Base-by-base conservation (phyloP, 1,284 basidiomycete species). In the Pascua sp. region DNA sequence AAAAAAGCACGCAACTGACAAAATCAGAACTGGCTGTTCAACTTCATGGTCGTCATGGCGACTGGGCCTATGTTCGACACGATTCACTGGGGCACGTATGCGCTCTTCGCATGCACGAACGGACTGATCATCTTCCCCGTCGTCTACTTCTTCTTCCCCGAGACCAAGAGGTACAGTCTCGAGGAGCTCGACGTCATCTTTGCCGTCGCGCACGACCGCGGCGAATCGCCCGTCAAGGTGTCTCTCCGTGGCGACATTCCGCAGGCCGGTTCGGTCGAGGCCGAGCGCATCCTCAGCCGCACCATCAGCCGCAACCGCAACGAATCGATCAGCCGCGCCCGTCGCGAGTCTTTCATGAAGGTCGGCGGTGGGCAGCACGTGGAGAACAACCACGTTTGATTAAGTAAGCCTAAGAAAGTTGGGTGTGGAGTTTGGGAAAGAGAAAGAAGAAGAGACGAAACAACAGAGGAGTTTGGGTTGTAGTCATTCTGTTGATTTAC, bases 21-120 rank as follows among this genome's bases (percentile, higher is more conserved):
- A 7, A 7, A 32, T 3, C 36, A 32, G 24, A 87, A 74, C 63
- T 79, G 78, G 78, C 44, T 70, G 32, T 71, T 67, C 58, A 71
- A 68, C 59, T 67, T 67, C 41, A 57, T 59, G 47, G 63, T 71
- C 17, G 73, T 72, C 47, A 70, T 71, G 64, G 67, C 66, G 18
- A 73, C 70, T 0, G 70, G 70, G 2, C 63, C 70, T 11, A 67
- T 71, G 63, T 72, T 77, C 58, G 65, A 64, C 42, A 61, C 54
- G 46, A 75, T 75, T 59, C 53, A 65, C 9, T 71, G 63, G 64
- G 70, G 69, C 11, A 71, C 71, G 5, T 75, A 77, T 57, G 62
- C 66, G 36, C 58, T 73, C 46, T 75, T 76, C 48, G 73, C 70
- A 8, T 65, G 65, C 8, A 49, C 68, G 16, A 76, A 76, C 62